A percentile compares a stretch with the other conserved stretches of the same genome.
These are phyloP conservation scores for Urtica urens DNA, from an alignment of 306 rosid species.

Conservation along the genomic window DNA sequence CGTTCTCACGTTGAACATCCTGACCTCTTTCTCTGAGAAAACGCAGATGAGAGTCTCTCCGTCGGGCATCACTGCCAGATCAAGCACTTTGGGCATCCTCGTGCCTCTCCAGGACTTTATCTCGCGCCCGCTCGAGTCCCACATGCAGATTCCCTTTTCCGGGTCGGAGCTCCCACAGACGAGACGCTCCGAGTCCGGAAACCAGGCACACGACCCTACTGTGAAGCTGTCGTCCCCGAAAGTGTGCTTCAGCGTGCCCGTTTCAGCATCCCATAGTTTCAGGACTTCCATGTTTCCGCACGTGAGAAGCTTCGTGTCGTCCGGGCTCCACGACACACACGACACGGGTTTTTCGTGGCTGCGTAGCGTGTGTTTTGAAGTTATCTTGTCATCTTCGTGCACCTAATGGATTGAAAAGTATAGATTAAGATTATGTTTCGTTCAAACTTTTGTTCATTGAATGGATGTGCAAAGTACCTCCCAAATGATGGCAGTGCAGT, in stretches of 20 bases:
- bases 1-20: constrained; percentile 49
- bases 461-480: constrained; percentile 39
- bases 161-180: constrained; percentile 84
- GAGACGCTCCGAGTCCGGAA: constrained; percentile 71
- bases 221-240: constrained; percentile 63
- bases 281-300: constrained; percentile 84
- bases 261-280: constrained; percentile 88
- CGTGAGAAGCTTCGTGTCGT: constrained; percentile 75
- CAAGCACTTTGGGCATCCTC: constrained; percentile 80
- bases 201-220: constrained; percentile 97
- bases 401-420: constrained; percentile 34
- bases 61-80: constrained; percentile 73
- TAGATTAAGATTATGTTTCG: background rate
- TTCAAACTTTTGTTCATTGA: constrained; percentile 8
- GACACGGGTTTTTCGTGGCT: constrained; percentile 71
- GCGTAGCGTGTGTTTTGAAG: constrained; percentile 41
- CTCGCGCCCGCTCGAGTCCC: constrained; percentile 78
- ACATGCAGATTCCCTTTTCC: constrained; percentile 77
- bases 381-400: constrained; percentile 52
- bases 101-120: constrained; percentile 72
- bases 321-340: constrained; percentile 96
- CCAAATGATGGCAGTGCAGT: constrained; percentile 85
- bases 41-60: constrained; percentile 73
- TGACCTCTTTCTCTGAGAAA: constrained; percentile 63
- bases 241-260: constrained; percentile 84